Evolutionary conservation across 2,329 filamentous ascomycete species (phyloP).

Genomic region (Ophiostoma sp.): DNA sequence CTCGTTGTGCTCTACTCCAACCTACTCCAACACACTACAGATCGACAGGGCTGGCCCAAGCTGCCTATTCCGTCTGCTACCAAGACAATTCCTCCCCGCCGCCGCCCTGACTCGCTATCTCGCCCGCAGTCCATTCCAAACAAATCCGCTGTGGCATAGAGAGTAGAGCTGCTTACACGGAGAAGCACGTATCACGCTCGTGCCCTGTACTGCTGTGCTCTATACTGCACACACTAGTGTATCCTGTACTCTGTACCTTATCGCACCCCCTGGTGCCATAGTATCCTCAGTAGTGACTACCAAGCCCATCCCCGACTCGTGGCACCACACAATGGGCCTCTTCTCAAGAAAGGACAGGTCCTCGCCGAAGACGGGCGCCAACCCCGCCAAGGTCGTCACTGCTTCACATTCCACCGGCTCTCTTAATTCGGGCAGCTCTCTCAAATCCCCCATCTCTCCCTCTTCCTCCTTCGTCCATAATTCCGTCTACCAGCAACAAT

Average conservation of each 20-base stretch:
- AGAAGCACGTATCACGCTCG: neutral
- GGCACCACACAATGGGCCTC: conserved; percentile 43
- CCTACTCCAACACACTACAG: neutral
- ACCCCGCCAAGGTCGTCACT: conserved; percentile 36
- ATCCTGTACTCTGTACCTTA: neutral
- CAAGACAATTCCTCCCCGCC: conserved; percentile 13
- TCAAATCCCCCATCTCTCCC: conserved; percentile 36
- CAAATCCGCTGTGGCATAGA: neutral
- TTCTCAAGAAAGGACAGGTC: conserved; percentile 54
- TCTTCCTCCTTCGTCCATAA: conserved; percentile 20
- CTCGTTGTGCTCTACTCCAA: conserved; percentile 1
- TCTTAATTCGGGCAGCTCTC: conserved; percentile 47
- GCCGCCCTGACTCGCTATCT: conserved; percentile 20
- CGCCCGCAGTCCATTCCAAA: conserved; percentile 5
- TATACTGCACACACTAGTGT: neutral
- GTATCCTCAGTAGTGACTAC: conserved; percentile 1
- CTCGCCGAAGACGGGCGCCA: conserved; percentile 36
- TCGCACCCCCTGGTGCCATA: conserved; percentile 16
- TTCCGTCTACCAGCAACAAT: conserved; percentile 31
- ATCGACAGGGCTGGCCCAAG: conserved; percentile 20
- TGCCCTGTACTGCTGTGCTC: neutral
- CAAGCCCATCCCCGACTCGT: neutral
- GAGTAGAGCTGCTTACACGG: neutral
- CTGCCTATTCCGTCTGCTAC: conserved; percentile 14
- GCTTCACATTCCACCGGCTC: conserved; percentile 44